Evolutionary conservation across 2,329 filamentous ascomycete species (phyloP), one percentile per base, ranked within the genome.

Genomic region (Trichoderma atroviride): DNA sequence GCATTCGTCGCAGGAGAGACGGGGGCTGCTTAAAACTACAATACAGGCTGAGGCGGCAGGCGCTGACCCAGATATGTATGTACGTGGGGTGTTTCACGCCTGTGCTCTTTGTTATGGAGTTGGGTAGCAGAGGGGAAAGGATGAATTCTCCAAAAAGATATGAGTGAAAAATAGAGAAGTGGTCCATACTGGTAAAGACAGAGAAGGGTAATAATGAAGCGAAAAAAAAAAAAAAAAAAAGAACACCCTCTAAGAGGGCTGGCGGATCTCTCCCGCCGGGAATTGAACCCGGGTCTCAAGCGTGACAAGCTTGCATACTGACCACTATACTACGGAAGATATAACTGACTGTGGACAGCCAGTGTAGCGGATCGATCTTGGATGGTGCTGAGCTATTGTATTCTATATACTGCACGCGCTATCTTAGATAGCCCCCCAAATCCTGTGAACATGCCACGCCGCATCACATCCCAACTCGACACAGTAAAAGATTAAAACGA

Each of bases 261-360:
- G 63, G 63, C 63, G 63, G 63, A 67, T 69, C 70, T 72, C 71
- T 72, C 71, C 71, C 71, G 71, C 71, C 71, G 71, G 71, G 71
- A 72, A 72, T 72, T 72, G 71, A 72, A 72, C 71, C 71, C 71
- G 70, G 71, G 71, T 72, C 71, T 72, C 71, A 71, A 72, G 71
- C 71, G 71, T 72, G 71, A 72, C 70, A 72, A 72, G 71, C 71
- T 72, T 70, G 71, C 70, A 72, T 72, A 72, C 71, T 72, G 71
- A 73, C 71, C 71, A 72, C 71, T 73, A 73, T 73, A 73, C 71
- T 73, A 73, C 71, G 71, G 71, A 73, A 69, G 69, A 72, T 70
- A 19, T 43, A 56, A 27, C 62, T 64, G 53, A 35, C 65, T 63
- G 59, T 70, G 29, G 33, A 52, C 65, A 62, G 59, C 58, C 60